Evolutionary conservation across 108 stramenopile species (phyloP).

Genomic region (Stephanodiscus minutulus): DNA sequence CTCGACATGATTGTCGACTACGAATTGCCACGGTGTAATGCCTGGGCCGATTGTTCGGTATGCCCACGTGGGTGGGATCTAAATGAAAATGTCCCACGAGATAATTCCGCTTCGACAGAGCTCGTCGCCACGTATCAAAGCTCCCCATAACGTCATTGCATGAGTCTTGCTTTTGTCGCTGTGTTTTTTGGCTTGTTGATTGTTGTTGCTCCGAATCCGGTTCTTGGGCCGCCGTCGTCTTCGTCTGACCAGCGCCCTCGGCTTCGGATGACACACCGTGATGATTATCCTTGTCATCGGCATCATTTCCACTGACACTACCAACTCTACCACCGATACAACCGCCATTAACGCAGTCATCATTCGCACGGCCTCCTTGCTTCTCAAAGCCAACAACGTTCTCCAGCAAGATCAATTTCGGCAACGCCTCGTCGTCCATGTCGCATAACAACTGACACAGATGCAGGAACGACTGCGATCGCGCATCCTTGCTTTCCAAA

Average conservation of each 20-base stretch:
- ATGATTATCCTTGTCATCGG: neutral
- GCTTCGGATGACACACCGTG: neutral
- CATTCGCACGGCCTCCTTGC: neutral
- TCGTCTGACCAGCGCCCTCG: neutral
- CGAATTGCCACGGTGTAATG: slow-evolving; percentile 61
- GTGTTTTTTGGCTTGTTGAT: neutral
- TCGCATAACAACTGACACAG: slow-evolving; percentile 52
- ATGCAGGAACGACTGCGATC: slow-evolving; percentile 73
- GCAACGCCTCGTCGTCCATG: slow-evolving; percentile 54
- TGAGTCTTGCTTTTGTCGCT: neutral
- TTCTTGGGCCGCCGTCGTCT: neutral
- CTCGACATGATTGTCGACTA: neutral
- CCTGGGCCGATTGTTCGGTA: slow-evolving; percentile 90
- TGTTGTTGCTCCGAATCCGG: neutral
- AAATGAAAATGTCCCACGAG: slow-evolving; percentile 71
- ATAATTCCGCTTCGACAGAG: slow-evolving; percentile 57
- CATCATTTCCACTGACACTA: neutral
- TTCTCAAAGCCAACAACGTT: slow-evolving; percentile 91
- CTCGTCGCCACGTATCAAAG: slow-evolving; percentile 56
- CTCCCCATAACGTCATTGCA: slow-evolving; percentile 28
- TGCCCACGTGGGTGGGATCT: slow-evolving; percentile 75
- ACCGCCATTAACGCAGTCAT: neutral
- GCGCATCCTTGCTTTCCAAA: slow-evolving; percentile 63
- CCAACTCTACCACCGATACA: too few relatives aligned
- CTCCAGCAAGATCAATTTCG: slow-evolving; percentile 73